A percentile compares a stretch with the other conserved stretches of the same genome.
Evolutionary conservation across 345 rosid genomes (phyloP).

Genomic region (Stellera chamaejasme): DNA sequence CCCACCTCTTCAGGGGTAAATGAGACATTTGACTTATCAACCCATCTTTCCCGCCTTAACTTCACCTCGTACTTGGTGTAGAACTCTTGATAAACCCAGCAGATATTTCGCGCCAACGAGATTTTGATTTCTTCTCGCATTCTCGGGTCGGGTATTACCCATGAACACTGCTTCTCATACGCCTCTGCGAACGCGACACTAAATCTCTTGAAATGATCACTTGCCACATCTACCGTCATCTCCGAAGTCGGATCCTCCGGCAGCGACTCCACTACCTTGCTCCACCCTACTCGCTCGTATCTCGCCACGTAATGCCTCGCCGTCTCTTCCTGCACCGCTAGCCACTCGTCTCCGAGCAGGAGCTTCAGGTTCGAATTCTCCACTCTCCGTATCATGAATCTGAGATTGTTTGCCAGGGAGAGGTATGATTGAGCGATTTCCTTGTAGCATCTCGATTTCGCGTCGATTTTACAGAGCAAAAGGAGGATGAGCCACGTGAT

Average conservation of each 20-base stretch:
- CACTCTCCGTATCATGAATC: slow-evolving; percentile 47
- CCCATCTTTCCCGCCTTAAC: slow-evolving; percentile 26
- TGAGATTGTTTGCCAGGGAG: slow-evolving; percentile 80
- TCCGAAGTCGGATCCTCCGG: slow-evolving; percentile 29
- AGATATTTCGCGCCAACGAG: slow-evolving; percentile 54
- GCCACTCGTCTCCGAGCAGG: slow-evolving; percentile 79
- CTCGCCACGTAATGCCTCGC: slow-evolving; percentile 45
- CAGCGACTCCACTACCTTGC: slow-evolving; percentile 39
- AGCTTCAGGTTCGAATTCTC: slow-evolving; percentile 33
- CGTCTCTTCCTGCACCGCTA: slow-evolving; percentile 37
- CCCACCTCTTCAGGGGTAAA: slow-evolving; percentile 55
- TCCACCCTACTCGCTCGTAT: slow-evolving; percentile 70
- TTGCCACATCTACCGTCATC: slow-evolving; percentile 33
- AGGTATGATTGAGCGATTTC: slow-evolving; percentile 65
- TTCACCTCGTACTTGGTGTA: slow-evolving; percentile 26
- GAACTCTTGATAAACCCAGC: slow-evolving; percentile 48
- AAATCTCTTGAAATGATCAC: slow-evolving; percentile 46
- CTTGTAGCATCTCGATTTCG: slow-evolving; percentile 56
- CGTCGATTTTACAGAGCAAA: slow-evolving; percentile 74
- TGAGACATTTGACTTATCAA: slow-evolving; percentile 26
- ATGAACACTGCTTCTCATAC: slow-evolving; percentile 47
- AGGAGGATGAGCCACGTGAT: slow-evolving; percentile 67
- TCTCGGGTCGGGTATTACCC: slow-evolving; percentile 49
- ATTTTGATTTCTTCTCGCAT: slow-evolving; percentile 55
- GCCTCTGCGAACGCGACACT: slow-evolving; percentile 66